Evolutionary conservation across 1,284 basidiomycete genomes (phyloP).

Genomic region (Cryptococcus sp.): DNA sequence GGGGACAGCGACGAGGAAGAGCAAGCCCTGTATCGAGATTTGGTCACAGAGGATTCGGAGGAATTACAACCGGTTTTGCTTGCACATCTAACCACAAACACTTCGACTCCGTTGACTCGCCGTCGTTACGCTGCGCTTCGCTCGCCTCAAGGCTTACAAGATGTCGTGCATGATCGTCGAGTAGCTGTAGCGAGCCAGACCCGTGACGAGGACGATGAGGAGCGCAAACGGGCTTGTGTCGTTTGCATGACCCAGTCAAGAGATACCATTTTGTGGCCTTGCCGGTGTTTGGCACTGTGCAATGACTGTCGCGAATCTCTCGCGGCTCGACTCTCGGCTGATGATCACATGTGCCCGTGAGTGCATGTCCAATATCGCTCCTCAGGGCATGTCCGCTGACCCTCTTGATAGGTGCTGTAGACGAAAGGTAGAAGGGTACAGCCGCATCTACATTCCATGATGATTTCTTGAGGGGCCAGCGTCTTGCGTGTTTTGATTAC

Average conservation of each 20-base stretch:
- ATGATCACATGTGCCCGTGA: conserved; percentile 50
- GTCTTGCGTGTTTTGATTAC: not conserved
- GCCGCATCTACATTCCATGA: conserved; percentile 45
- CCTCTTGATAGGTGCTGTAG: conserved; percentile 23
- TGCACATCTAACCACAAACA: conserved; percentile 46
- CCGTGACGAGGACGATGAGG: conserved; percentile 46
- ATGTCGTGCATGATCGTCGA: conserved; percentile 25
- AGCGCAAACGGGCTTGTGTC: conserved; percentile 42
- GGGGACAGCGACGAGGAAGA: conserved; percentile 20
- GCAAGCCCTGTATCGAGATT: conserved; percentile 31
- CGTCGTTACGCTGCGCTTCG: conserved; percentile 40
- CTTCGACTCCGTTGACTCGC: conserved; percentile 43
- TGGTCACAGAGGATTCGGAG: conserved; percentile 12
- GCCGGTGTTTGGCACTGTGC: conserved; percentile 48
- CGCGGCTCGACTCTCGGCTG: conserved; percentile 40
- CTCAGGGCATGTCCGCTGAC: conserved; percentile 3
- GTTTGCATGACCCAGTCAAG: conserved; percentile 49
- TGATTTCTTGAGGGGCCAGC: not conserved
- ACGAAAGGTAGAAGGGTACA: conserved; percentile 46
- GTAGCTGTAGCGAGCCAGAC: conserved; percentile 7
- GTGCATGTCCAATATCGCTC: conserved; percentile 2
- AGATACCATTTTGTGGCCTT: conserved; percentile 51
- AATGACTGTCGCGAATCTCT: conserved; percentile 50
- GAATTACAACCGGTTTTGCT: conserved; percentile 48
- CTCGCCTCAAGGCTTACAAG: conserved; percentile 13